Base-by-base conservation (phyloP, 2,329 filamentous ascomycete species). In the Neopestalotiopsis rosae region DNA sequence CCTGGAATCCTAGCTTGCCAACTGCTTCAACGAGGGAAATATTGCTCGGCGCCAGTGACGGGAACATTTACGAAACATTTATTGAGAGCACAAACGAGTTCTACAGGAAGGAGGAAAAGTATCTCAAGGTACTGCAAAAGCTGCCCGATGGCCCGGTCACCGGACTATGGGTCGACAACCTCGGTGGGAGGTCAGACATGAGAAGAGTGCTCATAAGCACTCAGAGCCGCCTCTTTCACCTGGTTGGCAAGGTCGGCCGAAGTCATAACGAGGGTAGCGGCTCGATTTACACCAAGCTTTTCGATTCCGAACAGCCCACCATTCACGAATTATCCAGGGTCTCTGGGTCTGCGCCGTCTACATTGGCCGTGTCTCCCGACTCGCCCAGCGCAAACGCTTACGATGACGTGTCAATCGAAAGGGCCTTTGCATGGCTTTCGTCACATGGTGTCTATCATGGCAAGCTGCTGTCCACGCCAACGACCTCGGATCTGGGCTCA, bases 1-100 rank as follows among this genome's bases (percentile, higher is more conserved):
- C 95, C 45, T 99, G 96, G 96, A 98, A 97, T 76, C 94, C 96
- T 1, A 94, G 94, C 2, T 85, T 95, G 62, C 96, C 96, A 4
- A 98, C 95, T 9, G 94, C 95, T 3, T 97, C 94, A 1, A 99
- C 96, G 3, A 88, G 96, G 68, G 96, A 99, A 84, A 98, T 99
- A 49, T 84, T 99, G 9, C 82, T 99, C 40, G 96, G 96, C 42
- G 92, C 94, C 10, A 90, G 93, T n/a, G 96, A 98, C 81, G 96
- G 96, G 32, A 96, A 94, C 79, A 89, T 99, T 40, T 98, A 97
- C 81, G 96, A 99, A 81, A 92, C 92, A 20, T 98, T 94, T 76
- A 95, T 99, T 76, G 96, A 99, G 80, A 94, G 94, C 3, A 93
- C 94, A 14, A 94, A 92, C 63, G 96, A 98, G 79, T 98, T 98